phyloP scores from a whole-genome alignment of 2,329 filamentous ascomycete species.

The Verticillium alfalfae region DNA sequence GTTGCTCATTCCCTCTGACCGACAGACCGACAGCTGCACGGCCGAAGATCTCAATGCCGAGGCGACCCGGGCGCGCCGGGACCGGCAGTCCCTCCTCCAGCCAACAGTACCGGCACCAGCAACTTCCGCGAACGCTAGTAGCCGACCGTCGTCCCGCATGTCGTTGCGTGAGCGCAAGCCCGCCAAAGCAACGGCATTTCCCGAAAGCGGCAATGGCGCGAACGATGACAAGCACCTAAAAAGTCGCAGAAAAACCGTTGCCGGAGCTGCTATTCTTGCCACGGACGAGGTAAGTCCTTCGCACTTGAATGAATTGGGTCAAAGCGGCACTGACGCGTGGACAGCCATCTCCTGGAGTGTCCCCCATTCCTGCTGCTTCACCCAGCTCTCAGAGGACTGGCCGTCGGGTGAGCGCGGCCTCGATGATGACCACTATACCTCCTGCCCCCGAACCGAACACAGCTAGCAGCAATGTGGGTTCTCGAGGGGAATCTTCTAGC shows the following conservation, averaged over 20 bases:
- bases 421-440: conserved; percentile 20
- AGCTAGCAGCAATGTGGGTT: neutral
- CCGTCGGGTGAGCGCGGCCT: conserved; percentile 45
- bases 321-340: neutral
- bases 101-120: conserved; percentile 23
- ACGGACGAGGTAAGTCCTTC: conserved; percentile 31
- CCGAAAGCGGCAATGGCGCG: conserved; percentile 47
- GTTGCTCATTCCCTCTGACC: conserved; percentile 69
- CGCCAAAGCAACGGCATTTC: conserved; percentile 32
- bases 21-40: conserved; percentile 70
- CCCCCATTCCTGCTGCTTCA: conserved; percentile 6
- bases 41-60: conserved; percentile 74
- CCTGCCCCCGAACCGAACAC: neutral
- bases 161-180: conserved; percentile 68
- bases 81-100: conserved; percentile 53
- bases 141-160: conserved; percentile 54
- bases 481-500: neutral
- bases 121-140: conserved; percentile 18
- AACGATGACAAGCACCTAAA: conserved; percentile 29
- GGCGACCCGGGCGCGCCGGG: conserved; percentile 55
- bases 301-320: neutral
- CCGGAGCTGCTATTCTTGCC: conserved; percentile 40
- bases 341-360: neutral
- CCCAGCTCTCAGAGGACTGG: conserved; percentile 24
- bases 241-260: conserved; percentile 58